Base-by-base conservation (phyloP, 179 eudicot species). In the Carnegiea gigantea region DNA sequence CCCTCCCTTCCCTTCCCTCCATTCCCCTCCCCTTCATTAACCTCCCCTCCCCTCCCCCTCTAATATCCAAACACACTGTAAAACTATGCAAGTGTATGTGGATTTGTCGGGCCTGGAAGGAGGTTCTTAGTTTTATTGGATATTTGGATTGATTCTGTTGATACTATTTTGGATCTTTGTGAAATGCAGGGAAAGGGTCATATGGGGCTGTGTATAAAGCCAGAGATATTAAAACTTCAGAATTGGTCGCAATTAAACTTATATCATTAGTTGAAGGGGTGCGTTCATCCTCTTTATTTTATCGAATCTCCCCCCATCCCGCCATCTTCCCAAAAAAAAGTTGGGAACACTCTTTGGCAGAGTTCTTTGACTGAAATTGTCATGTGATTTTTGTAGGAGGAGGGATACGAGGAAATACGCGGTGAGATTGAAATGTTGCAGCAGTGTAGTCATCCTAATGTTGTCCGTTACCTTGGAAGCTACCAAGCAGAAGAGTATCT, bases 351-450 rank as follows among this genome's bases (percentile, higher is more conserved):
- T 51, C 44, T 65, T 71, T 51, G 49, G 33, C 71, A 59, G 53
- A 38, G 54, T 18, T n/a, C 62, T 17, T 36, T 78, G 73, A 24
- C 2, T 28, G 68, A 23, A 21, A 33, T 53, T 75, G 44, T 81
- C 0, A 51, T 79, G 62, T 80, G 65, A 23, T 48, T 65, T 82
- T 79, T 81, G 54, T 84, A 94, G 99, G 99, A 95, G 85, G 99
- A 95, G 81, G 99, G 99, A 23, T 96, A 96, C 83, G 99, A 96
- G 87, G 99, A 96, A 85, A 96, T 96, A 82, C 93, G 99, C 21
- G 98, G 99, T 62, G 99, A 96, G 91, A 96, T 96, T 80, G 99
- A 96, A 91, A 96, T 96, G 99, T 87, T 96, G 90, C 99, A 96
- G 89, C 98, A 96, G 80, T 96, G 99, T 80, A 94, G 93, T 90